Conservation (phyloP, 805 yeast genomes). For the Candida palmyrensis region DNA sequence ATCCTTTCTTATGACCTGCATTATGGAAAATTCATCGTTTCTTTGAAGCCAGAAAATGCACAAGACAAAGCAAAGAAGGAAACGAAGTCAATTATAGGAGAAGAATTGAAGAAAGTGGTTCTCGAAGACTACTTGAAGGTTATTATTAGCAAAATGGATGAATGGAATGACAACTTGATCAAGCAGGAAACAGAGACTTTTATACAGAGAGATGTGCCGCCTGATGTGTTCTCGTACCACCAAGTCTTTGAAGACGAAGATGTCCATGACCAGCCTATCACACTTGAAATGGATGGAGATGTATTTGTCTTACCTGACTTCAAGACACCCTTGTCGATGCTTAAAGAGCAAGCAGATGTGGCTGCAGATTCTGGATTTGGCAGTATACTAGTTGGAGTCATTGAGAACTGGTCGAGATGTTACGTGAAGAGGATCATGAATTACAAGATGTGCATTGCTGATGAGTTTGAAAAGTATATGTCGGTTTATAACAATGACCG, state of each 20-base stretch:
- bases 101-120: conserved; percentile 64
- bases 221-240: conserved; percentile 61
- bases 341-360: conserved; percentile 84
- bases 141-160: conserved; percentile 67
- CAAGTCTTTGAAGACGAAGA: conserved; percentile 38
- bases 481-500: conserved; percentile 35
- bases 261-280: conserved; percentile 26
- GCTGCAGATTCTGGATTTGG: conserved; percentile 84
- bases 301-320: conserved; percentile 69
- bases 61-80: conserved; percentile 29
- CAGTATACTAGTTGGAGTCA: conserved; percentile 70
- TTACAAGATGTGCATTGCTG: conserved; percentile 55
- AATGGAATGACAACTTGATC: conserved; percentile 75
- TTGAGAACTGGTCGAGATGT: conserved; percentile 61
- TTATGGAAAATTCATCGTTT: conserved; percentile 39
- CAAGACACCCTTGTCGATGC: conserved; percentile 72
- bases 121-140: conserved; percentile 75
- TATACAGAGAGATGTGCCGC: conserved; percentile 58
- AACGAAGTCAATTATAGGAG: conserved; percentile 57
- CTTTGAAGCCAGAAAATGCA: conserved; percentile 10
- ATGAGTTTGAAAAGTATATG: conserved; percentile 36
- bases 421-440: conserved; percentile 56
- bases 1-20: conserved; percentile 75
- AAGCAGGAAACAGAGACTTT: conserved; percentile 65
- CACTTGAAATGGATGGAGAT: conserved; percentile 36